phyloP scores from a whole-genome alignment of 176 grass and related monocot species.

The Ampelocalamus luodianensis region DNA sequence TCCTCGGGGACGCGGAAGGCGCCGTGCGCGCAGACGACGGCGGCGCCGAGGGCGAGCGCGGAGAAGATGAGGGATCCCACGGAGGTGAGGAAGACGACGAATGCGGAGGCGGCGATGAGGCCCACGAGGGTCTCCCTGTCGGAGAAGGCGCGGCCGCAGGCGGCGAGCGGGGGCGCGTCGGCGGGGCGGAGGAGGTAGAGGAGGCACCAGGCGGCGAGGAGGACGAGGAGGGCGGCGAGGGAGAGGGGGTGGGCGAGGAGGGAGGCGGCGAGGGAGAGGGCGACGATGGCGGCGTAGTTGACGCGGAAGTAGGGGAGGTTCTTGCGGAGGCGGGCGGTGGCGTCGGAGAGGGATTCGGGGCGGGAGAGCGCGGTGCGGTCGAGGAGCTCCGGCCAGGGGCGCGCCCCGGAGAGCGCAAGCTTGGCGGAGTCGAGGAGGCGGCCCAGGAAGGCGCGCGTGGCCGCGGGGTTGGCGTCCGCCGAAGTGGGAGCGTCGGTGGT shows the following conservation, averaged over 20 bases:
- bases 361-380: slow-evolving; percentile 48
- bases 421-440: slow-evolving; percentile 39
- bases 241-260: too few species aligned
- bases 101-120: slow-evolving; percentile 52
- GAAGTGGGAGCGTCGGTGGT: not conserved
- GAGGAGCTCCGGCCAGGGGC: slow-evolving; percentile 48
- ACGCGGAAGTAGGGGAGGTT: slow-evolving; percentile 83
- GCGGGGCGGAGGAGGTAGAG: slow-evolving; percentile 63
- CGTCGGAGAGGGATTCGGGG: slow-evolving; percentile 47
- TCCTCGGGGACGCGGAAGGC: too few species aligned
- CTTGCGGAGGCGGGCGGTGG: slow-evolving; percentile 55
- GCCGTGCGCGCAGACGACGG: too few species aligned
- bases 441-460: slow-evolving; percentile 36
- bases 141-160: slow-evolving; percentile 62
- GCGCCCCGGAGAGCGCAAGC: slow-evolving; percentile 43
- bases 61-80: slow-evolving; percentile 74
- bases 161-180: slow-evolving; percentile 49
- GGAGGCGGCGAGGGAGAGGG: slow-evolving; percentile 44
- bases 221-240: slow-evolving; percentile 16
- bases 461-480: slow-evolving; percentile 1
- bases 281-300: slow-evolving; percentile 65
- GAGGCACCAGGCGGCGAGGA: slow-evolving; percentile 55
- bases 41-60: slow-evolving; percentile 37
- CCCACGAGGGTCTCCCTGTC: slow-evolving; percentile 56
- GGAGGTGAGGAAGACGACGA: slow-evolving; percentile 77